These are phyloP conservation scores for Curvularia spicifera DNA, from an alignment of 2,329 filamentous ascomycete genomes.

Conservation along the genomic window DNA sequence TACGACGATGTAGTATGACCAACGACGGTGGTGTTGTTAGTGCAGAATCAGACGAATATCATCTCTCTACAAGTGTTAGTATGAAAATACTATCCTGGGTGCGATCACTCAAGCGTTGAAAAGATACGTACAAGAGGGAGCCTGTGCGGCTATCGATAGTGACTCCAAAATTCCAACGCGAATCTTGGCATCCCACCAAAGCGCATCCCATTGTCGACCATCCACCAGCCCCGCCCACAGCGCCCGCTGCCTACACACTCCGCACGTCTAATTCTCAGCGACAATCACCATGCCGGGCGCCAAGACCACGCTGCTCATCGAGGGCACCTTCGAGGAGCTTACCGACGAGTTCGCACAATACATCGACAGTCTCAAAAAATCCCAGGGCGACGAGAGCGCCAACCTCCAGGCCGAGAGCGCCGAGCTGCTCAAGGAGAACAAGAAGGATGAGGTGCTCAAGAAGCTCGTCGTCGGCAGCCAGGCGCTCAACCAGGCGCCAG, in stretches of 20 bases:
- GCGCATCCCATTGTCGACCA: conserved; percentile 30
- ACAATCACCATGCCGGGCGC: conserved; percentile 62
- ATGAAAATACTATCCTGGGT: too few species aligned
- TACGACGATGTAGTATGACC: too few species aligned
- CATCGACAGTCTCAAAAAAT: conserved; percentile 80
- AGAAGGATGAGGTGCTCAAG: conserved; percentile 84
- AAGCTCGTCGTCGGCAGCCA: conserved; percentile 83
- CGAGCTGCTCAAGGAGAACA: conserved; percentile 70
- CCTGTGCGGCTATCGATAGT: conserved; percentile 29
- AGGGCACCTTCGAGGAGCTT: conserved; percentile 92
- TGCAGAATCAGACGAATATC: too few species aligned
- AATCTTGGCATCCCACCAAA: conserved; percentile 43
- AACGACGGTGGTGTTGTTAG: too few species aligned
- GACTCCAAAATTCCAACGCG: conserved; percentile 32
- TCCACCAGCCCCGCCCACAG: conserved; percentile 31
- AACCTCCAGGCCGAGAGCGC: conserved; percentile 68
- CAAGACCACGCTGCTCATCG: conserved; percentile 72
- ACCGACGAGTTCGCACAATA: conserved; percentile 94
- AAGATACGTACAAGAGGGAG: background rate
- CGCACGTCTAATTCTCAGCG: conserved; percentile 32
- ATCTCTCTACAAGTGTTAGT: too few species aligned
- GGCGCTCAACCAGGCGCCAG: conserved; percentile 81
- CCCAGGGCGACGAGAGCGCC: conserved; percentile 59
- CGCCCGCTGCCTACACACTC: conserved; percentile 23
- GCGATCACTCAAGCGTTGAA: too few species aligned